phyloP scores from a whole-genome alignment of 2,329 filamentous ascomycete genomes.

The Pseudocercospora fuligena region DNA sequence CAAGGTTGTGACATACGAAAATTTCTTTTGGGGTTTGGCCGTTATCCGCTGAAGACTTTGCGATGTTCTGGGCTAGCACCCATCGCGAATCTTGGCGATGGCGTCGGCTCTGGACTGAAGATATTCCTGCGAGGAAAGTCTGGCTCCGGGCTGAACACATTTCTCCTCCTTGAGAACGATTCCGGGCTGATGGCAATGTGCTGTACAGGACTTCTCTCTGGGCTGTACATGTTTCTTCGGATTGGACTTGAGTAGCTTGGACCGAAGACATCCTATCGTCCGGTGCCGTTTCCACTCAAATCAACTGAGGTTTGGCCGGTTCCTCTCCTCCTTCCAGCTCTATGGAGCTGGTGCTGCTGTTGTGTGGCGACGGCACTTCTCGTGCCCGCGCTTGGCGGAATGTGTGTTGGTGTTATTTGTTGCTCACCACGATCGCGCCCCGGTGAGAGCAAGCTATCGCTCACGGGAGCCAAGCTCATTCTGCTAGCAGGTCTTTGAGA shows the following conservation, averaged over 20 bases:
- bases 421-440: slow-evolving; percentile 10
- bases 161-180: background rate
- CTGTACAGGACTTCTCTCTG: background rate
- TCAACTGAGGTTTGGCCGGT: slow-evolving; percentile 16
- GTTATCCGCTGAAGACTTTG: slow-evolving; percentile 5
- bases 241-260: slow-evolving; percentile 1
- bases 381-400: slow-evolving; percentile 24
- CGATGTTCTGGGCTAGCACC: background rate
- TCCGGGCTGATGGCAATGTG: background rate
- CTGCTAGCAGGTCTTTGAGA: slow-evolving; percentile 26
- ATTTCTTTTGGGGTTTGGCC: background rate
- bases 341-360: slow-evolving; percentile 13
- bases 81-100: background rate
- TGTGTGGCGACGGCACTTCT: slow-evolving; percentile 19
- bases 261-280: slow-evolving; percentile 10
- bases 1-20: background rate
- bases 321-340: slow-evolving; percentile 15
- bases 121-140: background rate
- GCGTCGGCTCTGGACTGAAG: background rate
- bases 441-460: slow-evolving; percentile 15
- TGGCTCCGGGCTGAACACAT: background rate
- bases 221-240: slow-evolving; percentile 2
- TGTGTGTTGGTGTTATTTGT: slow-evolving; percentile 28
- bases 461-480: slow-evolving; percentile 24
- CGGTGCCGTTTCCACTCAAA: slow-evolving; percentile 7